A percentile compares a stretch with the other conserved stretches of the same genome.
phyloP scores from a whole-genome alignment of 306 rosid genomes.

The Rosa multiflora region DNA sequence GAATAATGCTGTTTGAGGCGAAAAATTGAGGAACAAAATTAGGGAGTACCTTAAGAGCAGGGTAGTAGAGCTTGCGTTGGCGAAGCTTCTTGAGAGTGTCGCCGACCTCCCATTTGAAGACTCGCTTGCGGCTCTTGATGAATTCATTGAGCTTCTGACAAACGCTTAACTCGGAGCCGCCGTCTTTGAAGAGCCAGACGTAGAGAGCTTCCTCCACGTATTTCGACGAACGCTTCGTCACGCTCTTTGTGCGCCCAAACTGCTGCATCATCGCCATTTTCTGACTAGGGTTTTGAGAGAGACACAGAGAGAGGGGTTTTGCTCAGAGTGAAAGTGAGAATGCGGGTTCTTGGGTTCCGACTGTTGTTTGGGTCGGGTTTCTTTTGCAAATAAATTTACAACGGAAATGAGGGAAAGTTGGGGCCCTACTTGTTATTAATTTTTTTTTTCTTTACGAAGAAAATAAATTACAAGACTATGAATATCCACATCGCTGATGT shows the following conservation, averaged over 20 bases:
- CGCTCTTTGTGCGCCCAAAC: conserved; percentile 55
- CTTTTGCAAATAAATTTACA: too few species aligned
- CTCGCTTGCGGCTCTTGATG: conserved; percentile 64
- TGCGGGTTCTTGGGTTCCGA: neutral
- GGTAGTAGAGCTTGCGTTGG: conserved; percentile 58
- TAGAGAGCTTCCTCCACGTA: conserved; percentile 80
- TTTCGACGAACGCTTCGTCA: conserved; percentile 66
- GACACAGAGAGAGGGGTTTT: conserved; percentile 1
- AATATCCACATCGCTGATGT: too few species aligned
- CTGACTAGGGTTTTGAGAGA: conserved; percentile 10
- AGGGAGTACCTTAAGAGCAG: conserved; percentile 74
- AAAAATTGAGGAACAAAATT: neutral
- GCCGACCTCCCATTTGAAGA: conserved; percentile 94
- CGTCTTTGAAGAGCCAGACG: conserved; percentile 67
- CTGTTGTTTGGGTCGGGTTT: neutral
- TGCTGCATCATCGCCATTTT: conserved; percentile 62
- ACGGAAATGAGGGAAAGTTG: too few species aligned
- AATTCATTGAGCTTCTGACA: conserved; percentile 68
- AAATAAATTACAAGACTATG: too few species aligned
- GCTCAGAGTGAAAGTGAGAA: neutral
- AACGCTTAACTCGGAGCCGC: conserved; percentile 55
- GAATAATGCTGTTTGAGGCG: neutral
- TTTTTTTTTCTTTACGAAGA: too few species aligned
- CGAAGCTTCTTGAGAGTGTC: conserved; percentile 86
- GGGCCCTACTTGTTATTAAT: too few species aligned